Conservation (phyloP, 345 rosid genomes). For the Eutrema japonicum region DNA sequence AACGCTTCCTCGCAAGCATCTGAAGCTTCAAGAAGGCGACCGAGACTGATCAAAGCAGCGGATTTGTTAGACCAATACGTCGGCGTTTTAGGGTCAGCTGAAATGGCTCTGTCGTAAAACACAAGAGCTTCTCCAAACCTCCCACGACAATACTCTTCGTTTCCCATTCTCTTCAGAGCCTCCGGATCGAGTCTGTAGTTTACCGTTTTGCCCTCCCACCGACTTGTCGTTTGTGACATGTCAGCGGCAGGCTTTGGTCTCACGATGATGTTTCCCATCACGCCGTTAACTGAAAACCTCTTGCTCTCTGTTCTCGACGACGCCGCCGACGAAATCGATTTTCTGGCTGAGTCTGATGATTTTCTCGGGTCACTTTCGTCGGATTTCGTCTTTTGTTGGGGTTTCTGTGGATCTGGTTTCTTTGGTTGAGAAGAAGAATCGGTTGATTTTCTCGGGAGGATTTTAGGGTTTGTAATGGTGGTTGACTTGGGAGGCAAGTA, state of each 20-base stretch:
- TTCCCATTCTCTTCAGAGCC: slow-evolving; percentile 67
- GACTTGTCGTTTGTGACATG: slow-evolving; percentile 39
- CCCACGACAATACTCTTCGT: slow-evolving; percentile 75
- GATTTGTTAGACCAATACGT: slow-evolving; percentile 75
- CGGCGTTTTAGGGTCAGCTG: slow-evolving; percentile 66
- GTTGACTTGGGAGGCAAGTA: slow-evolving; percentile 43
- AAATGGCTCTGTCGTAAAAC: slow-evolving; percentile 74
- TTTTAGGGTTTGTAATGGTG: slow-evolving; percentile 41
- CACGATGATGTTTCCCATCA: slow-evolving; percentile 78
- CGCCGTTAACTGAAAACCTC: slow-evolving; percentile 45
- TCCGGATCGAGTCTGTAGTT: slow-evolving; percentile 60
- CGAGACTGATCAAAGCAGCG: slow-evolving; percentile 85
- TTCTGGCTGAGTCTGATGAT: slow-evolving; percentile 48
- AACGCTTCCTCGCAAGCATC: slow-evolving; percentile 76
- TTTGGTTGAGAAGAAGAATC: slow-evolving; percentile 36
- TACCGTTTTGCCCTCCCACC: slow-evolving; percentile 33
- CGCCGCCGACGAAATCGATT: slow-evolving; percentile 50
- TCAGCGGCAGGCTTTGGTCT: slow-evolving; percentile 46
- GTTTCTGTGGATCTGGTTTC: slow-evolving; percentile 35
- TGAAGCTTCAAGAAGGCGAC: slow-evolving; percentile 75
- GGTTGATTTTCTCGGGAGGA: slow-evolving; percentile 25
- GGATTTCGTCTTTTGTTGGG: slow-evolving; percentile 25
- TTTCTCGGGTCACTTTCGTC: slow-evolving; percentile 40
- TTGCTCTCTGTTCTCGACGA: slow-evolving; percentile 42
- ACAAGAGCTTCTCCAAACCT: slow-evolving; percentile 74